Conservation (phyloP, 495 filamentous ascomycete species). For the Thozetella sp. region DNA sequence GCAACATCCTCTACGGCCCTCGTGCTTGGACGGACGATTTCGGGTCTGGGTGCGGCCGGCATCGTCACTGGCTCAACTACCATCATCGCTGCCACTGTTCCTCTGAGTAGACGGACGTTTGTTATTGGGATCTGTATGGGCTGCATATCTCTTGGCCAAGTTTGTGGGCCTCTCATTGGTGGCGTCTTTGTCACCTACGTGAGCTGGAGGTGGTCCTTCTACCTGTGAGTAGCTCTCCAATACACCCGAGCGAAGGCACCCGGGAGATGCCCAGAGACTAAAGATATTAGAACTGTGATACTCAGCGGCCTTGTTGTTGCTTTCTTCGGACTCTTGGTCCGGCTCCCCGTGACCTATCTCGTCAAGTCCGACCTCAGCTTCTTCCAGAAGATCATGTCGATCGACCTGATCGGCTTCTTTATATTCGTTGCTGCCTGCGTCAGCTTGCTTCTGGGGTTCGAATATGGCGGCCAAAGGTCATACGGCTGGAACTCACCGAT, state of each 20-base stretch:
- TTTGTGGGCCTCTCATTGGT: constrained; percentile 54
- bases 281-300: constrained; percentile 55
- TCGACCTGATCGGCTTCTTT: constrained; percentile 26
- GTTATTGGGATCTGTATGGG: constrained; percentile 38
- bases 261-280: too few species aligned
- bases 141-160: constrained; percentile 25
- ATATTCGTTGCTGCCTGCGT: constrained; percentile 45
- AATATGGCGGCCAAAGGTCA: constrained; percentile 46
- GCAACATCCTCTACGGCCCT: constrained; percentile 53
- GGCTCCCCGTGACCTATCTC: constrained; percentile 35
- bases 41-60: constrained; percentile 44
- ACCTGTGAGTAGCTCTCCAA: constrained; percentile 35
- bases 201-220: constrained; percentile 71
- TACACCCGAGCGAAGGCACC: not conserved
- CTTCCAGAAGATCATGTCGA: constrained; percentile 34
- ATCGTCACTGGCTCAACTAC: constrained; percentile 49
- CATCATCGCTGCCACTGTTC: constrained; percentile 41
- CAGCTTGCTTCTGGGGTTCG: constrained; percentile 41
- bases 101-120: constrained; percentile 36
- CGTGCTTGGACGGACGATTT: constrained; percentile 53
- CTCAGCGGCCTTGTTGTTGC: constrained; percentile 55
- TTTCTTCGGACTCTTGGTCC: constrained; percentile 46
- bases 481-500: constrained; percentile 39
- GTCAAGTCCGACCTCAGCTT: constrained; percentile 20
- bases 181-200: constrained; percentile 60